Percentiles rank a stretch among this genome's conserved stretches.
phyloP scores from a whole-genome alignment of 176 grass and related monocot genomes.

The Ensete glaucum region DNA sequence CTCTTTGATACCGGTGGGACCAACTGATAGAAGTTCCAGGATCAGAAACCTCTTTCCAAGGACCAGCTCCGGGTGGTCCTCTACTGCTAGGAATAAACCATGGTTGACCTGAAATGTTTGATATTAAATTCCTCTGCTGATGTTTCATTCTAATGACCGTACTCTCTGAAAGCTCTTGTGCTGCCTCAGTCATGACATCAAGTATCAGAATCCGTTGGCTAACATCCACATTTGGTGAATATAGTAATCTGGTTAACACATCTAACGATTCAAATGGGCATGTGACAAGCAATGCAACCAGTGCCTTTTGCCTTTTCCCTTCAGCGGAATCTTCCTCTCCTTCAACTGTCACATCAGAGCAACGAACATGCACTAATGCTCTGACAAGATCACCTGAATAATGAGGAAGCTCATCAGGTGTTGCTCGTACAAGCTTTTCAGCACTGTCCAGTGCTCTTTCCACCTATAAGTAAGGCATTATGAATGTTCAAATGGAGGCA shows the following conservation, averaged over 20 bases:
- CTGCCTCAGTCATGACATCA: conserved; percentile 92
- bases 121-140: conserved; percentile 45
- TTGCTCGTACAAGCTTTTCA: conserved; percentile 81
- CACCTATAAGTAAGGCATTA: conserved; percentile 30
- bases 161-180: conserved; percentile 76
- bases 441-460: conserved; percentile 66
- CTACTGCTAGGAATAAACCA: conserved; percentile 65
- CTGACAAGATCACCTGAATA: conserved; percentile 71
- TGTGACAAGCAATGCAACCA: conserved; percentile 70
- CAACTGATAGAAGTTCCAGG: conserved; percentile 51
- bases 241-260: conserved; percentile 73
- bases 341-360: conserved; percentile 67
- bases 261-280: conserved; percentile 79
- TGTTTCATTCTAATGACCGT: conserved; percentile 41
- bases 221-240: conserved; percentile 78
- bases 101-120: conserved; percentile 52
- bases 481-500: no score
- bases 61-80: conserved; percentile 60
- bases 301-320: conserved; percentile 78
- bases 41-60: conserved; percentile 83
- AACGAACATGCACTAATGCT: conserved; percentile 79
- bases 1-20: conserved; percentile 79
- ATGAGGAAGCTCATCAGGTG: conserved; percentile 69
- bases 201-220: conserved; percentile 83
- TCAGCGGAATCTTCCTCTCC: conserved; percentile 91